Conservation (phyloP, 768 basidiomycete species). For the Podaxis sp. region DNA sequence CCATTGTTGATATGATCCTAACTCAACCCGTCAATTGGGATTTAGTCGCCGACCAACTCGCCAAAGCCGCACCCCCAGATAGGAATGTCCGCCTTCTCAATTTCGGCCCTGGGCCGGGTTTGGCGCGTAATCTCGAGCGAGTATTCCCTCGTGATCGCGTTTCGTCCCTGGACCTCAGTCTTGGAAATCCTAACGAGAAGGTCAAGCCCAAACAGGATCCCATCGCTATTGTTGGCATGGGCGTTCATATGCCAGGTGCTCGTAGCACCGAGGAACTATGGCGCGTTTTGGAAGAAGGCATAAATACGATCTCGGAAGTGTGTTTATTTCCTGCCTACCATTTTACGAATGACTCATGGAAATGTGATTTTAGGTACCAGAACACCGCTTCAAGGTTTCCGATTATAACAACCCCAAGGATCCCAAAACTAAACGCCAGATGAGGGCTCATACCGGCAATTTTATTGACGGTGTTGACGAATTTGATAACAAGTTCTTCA, state of each 20-base stretch:
- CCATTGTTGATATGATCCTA: slow-evolving; percentile 42
- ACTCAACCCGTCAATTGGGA: slow-evolving; percentile 47
- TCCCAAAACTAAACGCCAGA: slow-evolving; percentile 28
- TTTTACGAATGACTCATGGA: neutral
- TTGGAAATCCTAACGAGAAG: neutral
- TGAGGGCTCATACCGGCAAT: slow-evolving; percentile 58
- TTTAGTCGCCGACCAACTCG: slow-evolving; percentile 26
- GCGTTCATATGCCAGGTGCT: slow-evolving; percentile 55
- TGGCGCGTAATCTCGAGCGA: slow-evolving; percentile 34
- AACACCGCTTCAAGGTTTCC: slow-evolving; percentile 48
- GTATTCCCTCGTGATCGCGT: slow-evolving; percentile 20
- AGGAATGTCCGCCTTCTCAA: slow-evolving; percentile 32
- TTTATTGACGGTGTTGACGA: slow-evolving; percentile 53
- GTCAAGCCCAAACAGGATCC: slow-evolving; percentile 28
- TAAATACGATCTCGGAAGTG: slow-evolving; percentile 57
- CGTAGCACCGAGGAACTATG: slow-evolving; percentile 45
- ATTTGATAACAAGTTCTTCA: slow-evolving; percentile 71
- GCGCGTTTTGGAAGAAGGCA: slow-evolving; percentile 52
- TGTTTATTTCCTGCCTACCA: slow-evolving; percentile 8
- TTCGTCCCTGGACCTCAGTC: slow-evolving; percentile 19
- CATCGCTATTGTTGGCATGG: slow-evolving; percentile 74
- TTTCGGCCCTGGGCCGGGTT: slow-evolving; percentile 41
- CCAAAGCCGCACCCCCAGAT: slow-evolving; percentile 17
- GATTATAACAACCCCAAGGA: slow-evolving; percentile 32
- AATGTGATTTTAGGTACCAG: slow-evolving; percentile 48